Percentiles rank a stretch among this genome's conserved stretches.
phyloP scores from a whole-genome alignment of 306 rosid species.

The Sicyos edulis region DNA sequence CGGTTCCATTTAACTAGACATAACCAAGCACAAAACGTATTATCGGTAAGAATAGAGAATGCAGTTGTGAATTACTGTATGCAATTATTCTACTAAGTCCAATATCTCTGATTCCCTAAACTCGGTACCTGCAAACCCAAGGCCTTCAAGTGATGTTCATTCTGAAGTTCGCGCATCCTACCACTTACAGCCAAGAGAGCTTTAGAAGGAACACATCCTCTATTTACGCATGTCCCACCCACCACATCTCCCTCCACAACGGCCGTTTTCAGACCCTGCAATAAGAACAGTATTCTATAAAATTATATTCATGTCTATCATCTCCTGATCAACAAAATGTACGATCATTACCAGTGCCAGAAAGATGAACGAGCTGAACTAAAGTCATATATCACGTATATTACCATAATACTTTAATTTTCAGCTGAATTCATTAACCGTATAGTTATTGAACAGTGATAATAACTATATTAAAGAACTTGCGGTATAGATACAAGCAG shows the following conservation, averaged over 20 bases:
- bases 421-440: background rate
- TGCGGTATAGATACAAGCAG: background rate
- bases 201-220: slow-evolving; percentile 97
- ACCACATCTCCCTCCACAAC: slow-evolving; percentile 91
- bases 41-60: background rate
- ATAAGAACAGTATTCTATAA: background rate
- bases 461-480: background rate
- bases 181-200: slow-evolving; percentile 98
- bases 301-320: background rate
- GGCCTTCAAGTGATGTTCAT: slow-evolving; percentile 79
- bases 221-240: slow-evolving; percentile 95
- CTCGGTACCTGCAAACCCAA: slow-evolving; percentile 76
- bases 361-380: background rate
- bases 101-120: slow-evolving; percentile 12
- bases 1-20: background rate
- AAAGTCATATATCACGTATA: background rate
- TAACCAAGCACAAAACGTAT: background rate
- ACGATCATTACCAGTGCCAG: slow-evolving; percentile 1
- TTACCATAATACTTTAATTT: background rate
- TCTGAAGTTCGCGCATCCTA: slow-evolving; percentile 90
- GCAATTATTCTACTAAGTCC: background rate
- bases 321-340: background rate
- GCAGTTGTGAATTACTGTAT: background rate
- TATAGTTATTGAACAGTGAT: background rate
- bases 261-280: slow-evolving; percentile 92